phyloP scores from a whole-genome alignment of 192 early-diverging fungal genomes.

The Coemansia sp. region DNA sequence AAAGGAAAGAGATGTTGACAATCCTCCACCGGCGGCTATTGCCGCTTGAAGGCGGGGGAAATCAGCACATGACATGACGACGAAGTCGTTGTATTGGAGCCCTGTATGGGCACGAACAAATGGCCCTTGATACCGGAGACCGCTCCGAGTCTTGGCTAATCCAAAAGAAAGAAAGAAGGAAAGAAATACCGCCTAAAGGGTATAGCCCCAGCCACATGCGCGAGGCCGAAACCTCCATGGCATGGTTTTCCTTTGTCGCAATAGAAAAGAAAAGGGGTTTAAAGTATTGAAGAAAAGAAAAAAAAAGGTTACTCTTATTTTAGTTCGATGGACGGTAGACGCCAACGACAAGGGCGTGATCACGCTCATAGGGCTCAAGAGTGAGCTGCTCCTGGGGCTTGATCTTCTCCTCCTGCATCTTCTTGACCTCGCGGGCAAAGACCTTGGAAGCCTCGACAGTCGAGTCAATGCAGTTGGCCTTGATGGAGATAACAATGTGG shows the following conservation, averaged over 20 bases:
- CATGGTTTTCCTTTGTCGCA: background rate
- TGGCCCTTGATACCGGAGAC: too few relatives aligned
- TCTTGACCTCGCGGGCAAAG: slow-evolving; percentile 96
- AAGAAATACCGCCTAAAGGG: too few relatives aligned
- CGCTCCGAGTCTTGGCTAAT: too few relatives aligned
- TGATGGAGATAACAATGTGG: slow-evolving; percentile 98
- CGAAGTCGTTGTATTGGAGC: too few relatives aligned
- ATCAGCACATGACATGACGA: slow-evolving; percentile 3
- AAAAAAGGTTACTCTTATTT: slow-evolving; percentile 9
- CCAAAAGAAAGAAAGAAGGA: too few relatives aligned
- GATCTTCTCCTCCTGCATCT: slow-evolving; percentile 83
- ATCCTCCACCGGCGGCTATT: background rate
- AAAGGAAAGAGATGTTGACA: background rate
- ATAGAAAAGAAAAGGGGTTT: slow-evolving; percentile 2
- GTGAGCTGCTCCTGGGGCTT: slow-evolving; percentile 96
- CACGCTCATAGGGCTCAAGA: slow-evolving; percentile 97
- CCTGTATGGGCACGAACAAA: too few relatives aligned
- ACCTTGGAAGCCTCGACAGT: slow-evolving; percentile 94
- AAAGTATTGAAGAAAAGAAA: slow-evolving; percentile 4
- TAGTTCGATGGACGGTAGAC: slow-evolving; percentile 65
- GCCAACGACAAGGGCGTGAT: slow-evolving; percentile 97
- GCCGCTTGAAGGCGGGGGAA: background rate
- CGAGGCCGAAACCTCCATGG: too few relatives aligned
- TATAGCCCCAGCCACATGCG: too few relatives aligned
- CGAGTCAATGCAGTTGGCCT: slow-evolving; percentile 99